phyloP scores from a whole-genome alignment of 345 rosid species.

The Erysimum cheiranthoides region DNA sequence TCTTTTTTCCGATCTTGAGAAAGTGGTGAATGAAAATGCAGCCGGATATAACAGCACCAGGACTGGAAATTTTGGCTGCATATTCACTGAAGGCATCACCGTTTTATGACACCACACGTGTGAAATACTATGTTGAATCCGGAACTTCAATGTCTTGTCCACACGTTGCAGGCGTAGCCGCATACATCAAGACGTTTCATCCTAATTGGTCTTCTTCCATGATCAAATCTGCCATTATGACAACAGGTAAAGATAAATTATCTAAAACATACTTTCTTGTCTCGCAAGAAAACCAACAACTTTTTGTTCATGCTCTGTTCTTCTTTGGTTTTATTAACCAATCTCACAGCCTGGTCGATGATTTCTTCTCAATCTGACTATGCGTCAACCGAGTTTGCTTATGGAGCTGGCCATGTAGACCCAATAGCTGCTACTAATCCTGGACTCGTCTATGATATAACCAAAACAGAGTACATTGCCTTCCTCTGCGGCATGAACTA shows the following conservation, averaged over 20 bases:
- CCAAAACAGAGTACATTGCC: constrained; percentile 41
- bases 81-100: constrained; percentile 31
- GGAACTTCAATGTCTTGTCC: constrained; percentile 69
- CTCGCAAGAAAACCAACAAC: background rate
- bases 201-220: constrained; percentile 64
- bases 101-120: constrained; percentile 27
- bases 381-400: constrained; percentile 49
- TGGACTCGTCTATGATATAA: constrained; percentile 47
- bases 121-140: constrained; percentile 42
- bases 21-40: constrained; percentile 28
- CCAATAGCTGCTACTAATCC: constrained; percentile 51
- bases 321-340: background rate
- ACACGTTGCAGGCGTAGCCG: constrained; percentile 54
- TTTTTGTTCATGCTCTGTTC: constrained; percentile 7
- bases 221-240: constrained; percentile 62
- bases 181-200: constrained; percentile 48
- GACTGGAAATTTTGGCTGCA: constrained; percentile 52
- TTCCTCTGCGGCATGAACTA: constrained; percentile 53
- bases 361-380: constrained; percentile 10
- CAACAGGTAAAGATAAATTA: constrained; percentile 49
- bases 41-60: constrained; percentile 57
- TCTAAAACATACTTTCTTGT: background rate
- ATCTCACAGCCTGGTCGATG: constrained; percentile 50
- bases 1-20: background rate
- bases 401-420: constrained; percentile 60